Base-by-base conservation (phyloP, 495 filamentous ascomycete species). In the Cairneyella variabilis region DNA sequence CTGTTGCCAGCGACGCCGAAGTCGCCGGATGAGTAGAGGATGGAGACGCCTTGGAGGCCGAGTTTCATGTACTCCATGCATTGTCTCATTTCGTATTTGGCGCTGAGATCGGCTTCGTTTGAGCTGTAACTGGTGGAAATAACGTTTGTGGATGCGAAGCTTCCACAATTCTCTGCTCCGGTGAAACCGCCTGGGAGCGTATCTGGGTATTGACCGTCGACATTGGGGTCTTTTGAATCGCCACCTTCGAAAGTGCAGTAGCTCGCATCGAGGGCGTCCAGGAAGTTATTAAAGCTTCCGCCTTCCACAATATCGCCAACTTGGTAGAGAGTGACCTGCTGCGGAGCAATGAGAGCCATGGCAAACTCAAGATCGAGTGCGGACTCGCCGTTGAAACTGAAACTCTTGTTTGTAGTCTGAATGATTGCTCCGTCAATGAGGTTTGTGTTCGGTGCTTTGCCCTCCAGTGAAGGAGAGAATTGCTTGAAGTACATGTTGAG, bases 251-350 rank as follows among this genome's bases (percentile, higher is more conserved):
- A 75, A 40, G 70, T 59, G 72, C 77, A 87, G 66, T 85, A 85
- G 21, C 71, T 76, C n/a, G 76, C 83, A 59, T 86, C 83, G 22
- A 87, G 73, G 10, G 81, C 80, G 58, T 84, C 77, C 53, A 82
- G 71, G 62, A 84, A 78, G 30, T 69, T 76, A 59, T 74, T 76
- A 57, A 72, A 62, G 23, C 51, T 52, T 9, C 7, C 48, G 1
- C 50, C 56, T 66, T 46, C 16, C 3, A 56, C 53, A 44, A 56
- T 14, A 27, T 59, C 56, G 41, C 52, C 59, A 8, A 58, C 55
- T 44, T 58, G 51, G 30, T 46, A 59, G 5, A 51, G 8, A 14
- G 51, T 52, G 21, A 60, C 48, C 14, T 38, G 1, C 20, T 61
- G 59, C 4, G 59, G 59, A 28, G 27, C 44, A n/a, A 62, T 44